A percentile compares a stretch with the other conserved stretches of the same genome.
phyloP scores from a whole-genome alignment of 1,139 yeast genomes.

The Candida glucosophila region DNA sequence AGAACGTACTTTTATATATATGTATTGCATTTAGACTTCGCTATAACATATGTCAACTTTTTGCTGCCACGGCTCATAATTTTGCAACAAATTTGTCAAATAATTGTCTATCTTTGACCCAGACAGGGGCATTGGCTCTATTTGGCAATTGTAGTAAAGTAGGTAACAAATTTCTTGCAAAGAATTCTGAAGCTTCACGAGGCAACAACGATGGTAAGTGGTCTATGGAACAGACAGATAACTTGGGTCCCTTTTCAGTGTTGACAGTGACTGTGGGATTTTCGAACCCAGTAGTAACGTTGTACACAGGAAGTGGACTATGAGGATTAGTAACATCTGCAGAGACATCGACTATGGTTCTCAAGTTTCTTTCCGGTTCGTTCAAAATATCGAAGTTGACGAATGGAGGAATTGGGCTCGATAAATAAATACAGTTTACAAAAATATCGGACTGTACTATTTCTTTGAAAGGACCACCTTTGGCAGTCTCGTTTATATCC shows the following conservation, averaged over 20 bases:
- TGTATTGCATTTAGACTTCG: slow-evolving; percentile 1
- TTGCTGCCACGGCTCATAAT: too few relatives aligned
- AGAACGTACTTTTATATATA: slow-evolving; percentile 5
- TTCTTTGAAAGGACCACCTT: slow-evolving; percentile 95
- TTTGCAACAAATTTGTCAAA: slow-evolving; percentile 78
- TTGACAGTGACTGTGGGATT: slow-evolving; percentile 84
- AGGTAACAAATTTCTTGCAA: slow-evolving; percentile 79
- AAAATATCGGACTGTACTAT: slow-evolving; percentile 83
- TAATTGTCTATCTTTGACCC: slow-evolving; percentile 81
- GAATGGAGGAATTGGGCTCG: slow-evolving; percentile 91
- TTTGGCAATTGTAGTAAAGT: slow-evolving; percentile 76
- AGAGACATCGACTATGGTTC: slow-evolving; percentile 92
- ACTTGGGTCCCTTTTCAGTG: slow-evolving; percentile 70
- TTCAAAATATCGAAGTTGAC: slow-evolving; percentile 63
- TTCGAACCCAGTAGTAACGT: slow-evolving; percentile 79
- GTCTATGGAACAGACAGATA: slow-evolving; percentile 93
- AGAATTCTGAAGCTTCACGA: slow-evolving; percentile 92
- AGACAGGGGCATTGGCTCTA: slow-evolving; percentile 76
- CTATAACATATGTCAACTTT: neutral
- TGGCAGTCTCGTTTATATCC: slow-evolving; percentile 96
- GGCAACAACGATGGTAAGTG: slow-evolving; percentile 93
- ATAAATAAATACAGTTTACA: slow-evolving; percentile 90
- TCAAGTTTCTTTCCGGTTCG: slow-evolving; percentile 57
- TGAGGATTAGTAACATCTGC: slow-evolving; percentile 98
- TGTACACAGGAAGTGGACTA: slow-evolving; percentile 93